Evolutionary conservation across 306 rosid species (phyloP), one percentile per base, ranked within the genome.

Genomic region (Canavalia ensiformis): DNA sequence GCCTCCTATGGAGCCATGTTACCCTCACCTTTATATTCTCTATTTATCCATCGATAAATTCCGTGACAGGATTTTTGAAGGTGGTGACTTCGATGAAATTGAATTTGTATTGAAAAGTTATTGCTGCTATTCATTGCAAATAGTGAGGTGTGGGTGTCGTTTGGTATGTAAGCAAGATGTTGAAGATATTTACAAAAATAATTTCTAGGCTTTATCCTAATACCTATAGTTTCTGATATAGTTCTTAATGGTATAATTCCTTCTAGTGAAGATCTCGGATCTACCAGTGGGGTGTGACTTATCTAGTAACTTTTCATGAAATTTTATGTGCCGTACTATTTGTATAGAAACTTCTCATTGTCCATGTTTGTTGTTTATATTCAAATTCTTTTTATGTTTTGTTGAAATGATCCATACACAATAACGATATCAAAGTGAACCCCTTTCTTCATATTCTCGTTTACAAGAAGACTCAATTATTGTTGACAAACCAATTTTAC

Each of bases 91-190:
- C 44, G 56, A 58, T 37, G 83, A 84, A 65, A 56, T 84, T 74
- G 81, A 74, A 7, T 84, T 84, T 79, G 81, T 67, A 45, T 74
- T 79, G 60, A 73, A 41, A 73, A n/a, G 60, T 1, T 79, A 79
- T 10, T 74, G 77, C 1, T 66, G 81, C 5, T 0, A 30, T 67
- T 57, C 72, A 6, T 50, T 79, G 67, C 0, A 31, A 13, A 63
- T 79, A 49, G 60, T 37, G 51, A 18, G 81, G 59, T 73, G 81
- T 12, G 87, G 87, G 46, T 0, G 44, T 30, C 87, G 77, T 74
- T 66, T 84, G 76, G 84, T 84, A 68, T 65, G 72, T 59, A 84
- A 84, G 67, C 68, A 84, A 78, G 84, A 84, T 78, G 68, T 79
- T 50, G 68, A 79, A 67, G 68, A 67, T 74, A 41, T 83, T 65